Conservation (phyloP, 305 asterid genomes). For the Solanum hybrid region DNA sequence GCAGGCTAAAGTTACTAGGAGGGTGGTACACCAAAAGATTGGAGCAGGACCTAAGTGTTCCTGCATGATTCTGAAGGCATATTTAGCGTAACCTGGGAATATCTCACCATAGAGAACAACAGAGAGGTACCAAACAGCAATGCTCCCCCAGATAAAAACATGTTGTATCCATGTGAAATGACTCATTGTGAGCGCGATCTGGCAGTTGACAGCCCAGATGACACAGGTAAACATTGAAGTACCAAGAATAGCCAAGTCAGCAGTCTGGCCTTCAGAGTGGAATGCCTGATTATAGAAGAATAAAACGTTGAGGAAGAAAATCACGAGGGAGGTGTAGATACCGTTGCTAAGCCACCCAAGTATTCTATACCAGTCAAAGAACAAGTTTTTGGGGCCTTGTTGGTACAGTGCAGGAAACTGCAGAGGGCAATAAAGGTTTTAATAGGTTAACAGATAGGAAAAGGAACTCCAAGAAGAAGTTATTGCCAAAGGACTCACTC, state of each 20-base stretch:
- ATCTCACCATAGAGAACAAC: constrained; percentile 38
- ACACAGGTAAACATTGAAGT: constrained; percentile 77
- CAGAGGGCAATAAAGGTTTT: constrained; percentile 10
- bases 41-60: constrained; percentile 70
- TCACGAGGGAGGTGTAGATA: constrained; percentile 44
- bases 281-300: constrained; percentile 65
- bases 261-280: constrained; percentile 59
- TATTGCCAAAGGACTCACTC: constrained; percentile 10
- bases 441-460: neutral
- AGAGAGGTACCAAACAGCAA: constrained; percentile 55
- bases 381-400: constrained; percentile 70
- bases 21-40: constrained; percentile 52
- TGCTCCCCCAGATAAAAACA: constrained; percentile 52
- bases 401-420: constrained; percentile 88
- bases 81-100: constrained; percentile 16
- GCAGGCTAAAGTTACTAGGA: constrained; percentile 45
- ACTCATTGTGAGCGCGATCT: constrained; percentile 61
- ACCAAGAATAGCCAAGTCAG: constrained; percentile 63
- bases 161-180: constrained; percentile 83
- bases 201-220: constrained; percentile 75
- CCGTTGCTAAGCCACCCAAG: constrained; percentile 82
- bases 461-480: neutral
- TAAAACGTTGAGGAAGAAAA: constrained; percentile 51
- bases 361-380: constrained; percentile 73
- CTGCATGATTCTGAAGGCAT: constrained; percentile 35